Conservation (phyloP, 2,329 filamentous ascomycete genomes). For the Fusarium poae region DNA sequence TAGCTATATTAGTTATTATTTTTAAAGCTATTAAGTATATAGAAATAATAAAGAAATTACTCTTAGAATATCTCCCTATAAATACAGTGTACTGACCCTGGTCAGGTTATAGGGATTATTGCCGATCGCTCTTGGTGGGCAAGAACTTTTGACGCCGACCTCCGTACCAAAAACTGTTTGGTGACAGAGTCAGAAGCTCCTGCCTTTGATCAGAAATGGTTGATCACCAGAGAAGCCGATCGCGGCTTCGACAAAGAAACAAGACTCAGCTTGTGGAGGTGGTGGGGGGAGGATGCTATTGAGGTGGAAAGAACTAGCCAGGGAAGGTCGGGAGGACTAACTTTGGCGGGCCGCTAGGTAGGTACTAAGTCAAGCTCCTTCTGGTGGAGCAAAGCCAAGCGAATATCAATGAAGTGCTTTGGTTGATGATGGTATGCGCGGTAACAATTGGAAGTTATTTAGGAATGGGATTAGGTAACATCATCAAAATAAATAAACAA, state of each 20-base stretch:
- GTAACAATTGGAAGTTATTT: not conserved
- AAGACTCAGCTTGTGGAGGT: not conserved
- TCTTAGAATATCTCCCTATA: too few species aligned
- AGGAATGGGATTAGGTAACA: not conserved
- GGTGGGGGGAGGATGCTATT: not conserved
- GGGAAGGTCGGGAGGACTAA: slow-evolving; percentile 10
- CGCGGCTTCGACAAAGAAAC: slow-evolving; percentile 6
- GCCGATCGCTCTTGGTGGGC: too few species aligned
- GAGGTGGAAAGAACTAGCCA: not conserved
- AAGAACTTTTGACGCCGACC: too few species aligned
- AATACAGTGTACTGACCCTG: too few species aligned
- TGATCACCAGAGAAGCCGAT: not conserved
- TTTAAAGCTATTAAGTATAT: too few species aligned
- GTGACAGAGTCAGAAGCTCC: not conserved
- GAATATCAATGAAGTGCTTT: not conserved
- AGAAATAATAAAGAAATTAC: too few species aligned
- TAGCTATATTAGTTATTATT: too few species aligned
- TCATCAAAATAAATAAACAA: not conserved
- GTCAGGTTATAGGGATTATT: too few species aligned
- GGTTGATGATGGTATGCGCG: not conserved
- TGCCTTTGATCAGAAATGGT: slow-evolving; percentile 1
- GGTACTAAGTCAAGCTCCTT: not conserved
- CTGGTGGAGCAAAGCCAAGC: slow-evolving; percentile 27
- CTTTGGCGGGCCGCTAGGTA: slow-evolving; percentile 27
- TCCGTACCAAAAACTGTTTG: not conserved